Evolutionary conservation across 306 rosid species (phyloP).

Genomic region (Citrullus colocynthis): DNA sequence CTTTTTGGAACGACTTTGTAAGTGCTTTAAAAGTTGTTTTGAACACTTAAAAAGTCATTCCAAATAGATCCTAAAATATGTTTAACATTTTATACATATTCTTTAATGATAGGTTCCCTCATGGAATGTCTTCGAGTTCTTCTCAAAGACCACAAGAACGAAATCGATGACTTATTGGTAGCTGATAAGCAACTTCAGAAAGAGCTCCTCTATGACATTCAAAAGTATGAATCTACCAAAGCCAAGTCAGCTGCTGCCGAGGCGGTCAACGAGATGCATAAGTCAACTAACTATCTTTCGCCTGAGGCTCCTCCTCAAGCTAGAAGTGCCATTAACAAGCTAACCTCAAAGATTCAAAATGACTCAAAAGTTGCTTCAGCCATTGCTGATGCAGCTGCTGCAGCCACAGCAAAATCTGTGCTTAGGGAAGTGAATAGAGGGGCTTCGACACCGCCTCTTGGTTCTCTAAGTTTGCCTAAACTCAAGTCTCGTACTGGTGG

Average conservation of each 20-base stretch:
- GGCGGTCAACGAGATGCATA: constrained; percentile 30
- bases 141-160: constrained; percentile 86
- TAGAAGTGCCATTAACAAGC: constrained; percentile 9
- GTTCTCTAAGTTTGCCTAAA: constrained; percentile 48
- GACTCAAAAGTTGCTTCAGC: constrained; percentile 58
- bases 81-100: not conserved
- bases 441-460: constrained; percentile 42
- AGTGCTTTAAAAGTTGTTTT: no score
- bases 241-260: constrained; percentile 53
- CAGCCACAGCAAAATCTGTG: constrained; percentile 67
- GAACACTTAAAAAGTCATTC: no score
- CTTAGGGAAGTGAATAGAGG: constrained; percentile 73
- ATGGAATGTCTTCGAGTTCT: constrained; percentile 86
- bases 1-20: no score
- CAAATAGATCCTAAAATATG: no score
- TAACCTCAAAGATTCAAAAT: constrained; percentile 11
- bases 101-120: constrained; percentile 33
- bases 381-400: constrained; percentile 72
- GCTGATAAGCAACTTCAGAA: constrained; percentile 96
- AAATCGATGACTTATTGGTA: constrained; percentile 74
- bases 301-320: constrained; percentile 19
- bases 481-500: constrained; percentile 36
- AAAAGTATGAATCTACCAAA: constrained; percentile 60
- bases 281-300: constrained; percentile 20
- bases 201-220: constrained; percentile 75